Conservation (phyloP, 257 asterid species). For the Linaria vulgaris region DNA sequence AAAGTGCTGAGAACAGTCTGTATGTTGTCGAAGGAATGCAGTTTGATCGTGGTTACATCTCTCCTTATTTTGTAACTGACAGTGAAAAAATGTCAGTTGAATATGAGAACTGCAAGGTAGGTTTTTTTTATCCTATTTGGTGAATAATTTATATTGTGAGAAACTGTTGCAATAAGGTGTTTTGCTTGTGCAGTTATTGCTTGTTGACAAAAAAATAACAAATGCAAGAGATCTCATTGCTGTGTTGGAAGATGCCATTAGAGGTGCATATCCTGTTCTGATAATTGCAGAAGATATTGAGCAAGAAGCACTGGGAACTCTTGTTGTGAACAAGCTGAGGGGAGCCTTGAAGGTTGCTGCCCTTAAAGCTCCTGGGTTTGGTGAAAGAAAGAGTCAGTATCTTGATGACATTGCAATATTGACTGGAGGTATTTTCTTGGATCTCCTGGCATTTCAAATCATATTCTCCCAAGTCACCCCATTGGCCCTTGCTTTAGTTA, state of each 20-base stretch:
- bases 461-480: background rate
- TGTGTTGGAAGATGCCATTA: constrained; percentile 87
- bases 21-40: constrained; percentile 98
- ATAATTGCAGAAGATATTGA: constrained; percentile 96
- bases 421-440: constrained; percentile 71
- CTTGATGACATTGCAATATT: constrained; percentile 93
- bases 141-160: no score
- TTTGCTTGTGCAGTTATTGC: constrained; percentile 55
- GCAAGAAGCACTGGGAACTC: constrained; percentile 98
- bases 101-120: constrained; percentile 95
- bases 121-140: background rate
- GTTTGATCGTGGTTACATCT: constrained; percentile 91
- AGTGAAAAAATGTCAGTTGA: constrained; percentile 94
- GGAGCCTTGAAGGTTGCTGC: constrained; percentile 95
- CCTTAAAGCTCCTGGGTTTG: constrained; percentile 99
- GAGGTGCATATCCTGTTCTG: constrained; percentile 77
- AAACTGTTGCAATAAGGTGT: background rate
- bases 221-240: constrained; percentile 86
- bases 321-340: constrained; percentile 91
- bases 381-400: constrained; percentile 94
- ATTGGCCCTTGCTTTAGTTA: background rate
- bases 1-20: constrained; percentile 84
- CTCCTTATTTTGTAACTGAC: constrained; percentile 92
- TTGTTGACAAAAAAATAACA: constrained; percentile 92
- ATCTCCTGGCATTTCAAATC: background rate